Conservation (phyloP, 2,329 filamentous ascomycete species). For the Colletotrichum nymphaeae region DNA sequence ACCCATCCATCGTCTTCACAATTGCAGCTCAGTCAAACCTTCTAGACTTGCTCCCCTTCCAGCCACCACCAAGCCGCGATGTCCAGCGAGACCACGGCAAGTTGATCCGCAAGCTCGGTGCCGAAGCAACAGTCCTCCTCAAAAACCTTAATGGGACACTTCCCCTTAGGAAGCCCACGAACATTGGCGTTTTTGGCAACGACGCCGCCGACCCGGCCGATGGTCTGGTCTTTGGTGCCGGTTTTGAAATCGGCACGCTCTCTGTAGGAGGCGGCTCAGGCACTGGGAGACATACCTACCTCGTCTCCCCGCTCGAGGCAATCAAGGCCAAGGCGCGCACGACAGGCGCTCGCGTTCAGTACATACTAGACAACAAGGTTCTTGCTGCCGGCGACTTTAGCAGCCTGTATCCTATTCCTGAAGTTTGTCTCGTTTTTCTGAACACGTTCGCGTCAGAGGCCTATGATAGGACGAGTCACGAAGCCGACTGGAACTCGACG, state of each 20-base stretch:
- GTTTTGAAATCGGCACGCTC: constrained; percentile 70
- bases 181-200: constrained; percentile 74
- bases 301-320: constrained; percentile 73
- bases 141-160: constrained; percentile 71
- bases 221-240: constrained; percentile 45
- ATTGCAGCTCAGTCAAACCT: constrained; percentile 27
- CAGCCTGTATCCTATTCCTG: constrained; percentile 61
- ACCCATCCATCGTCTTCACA: constrained; percentile 21
- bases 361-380: constrained; percentile 50
- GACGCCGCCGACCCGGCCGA: constrained; percentile 62
- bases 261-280: constrained; percentile 77
- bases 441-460: constrained; percentile 75
- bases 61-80: constrained; percentile 62
- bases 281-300: constrained; percentile 71
- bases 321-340: constrained; percentile 68
- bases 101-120: constrained; percentile 67
- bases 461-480: constrained; percentile 69
- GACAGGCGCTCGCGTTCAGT: constrained; percentile 65
- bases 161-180: constrained; percentile 65
- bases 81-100: constrained; percentile 68
- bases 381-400: constrained; percentile 62
- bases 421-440: constrained; percentile 76
- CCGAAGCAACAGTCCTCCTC: constrained; percentile 71
- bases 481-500: constrained; percentile 73
- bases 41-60: constrained; percentile 9